Conservation (phyloP, 2,329 filamentous ascomycete genomes). For the Acrodontium crateriforme region DNA sequence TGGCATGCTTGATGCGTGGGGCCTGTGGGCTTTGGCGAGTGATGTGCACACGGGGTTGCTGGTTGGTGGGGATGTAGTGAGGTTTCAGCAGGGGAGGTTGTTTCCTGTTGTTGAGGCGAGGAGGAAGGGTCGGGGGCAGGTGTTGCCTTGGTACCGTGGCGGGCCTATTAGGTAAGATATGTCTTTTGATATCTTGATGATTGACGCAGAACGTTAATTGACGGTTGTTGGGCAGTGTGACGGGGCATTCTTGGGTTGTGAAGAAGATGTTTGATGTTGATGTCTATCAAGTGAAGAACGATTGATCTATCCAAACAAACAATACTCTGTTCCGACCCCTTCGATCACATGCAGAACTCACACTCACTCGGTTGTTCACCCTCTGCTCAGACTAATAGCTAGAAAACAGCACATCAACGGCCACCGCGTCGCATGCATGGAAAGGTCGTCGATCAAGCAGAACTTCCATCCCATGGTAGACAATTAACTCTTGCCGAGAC, state of each 20-base stretch:
- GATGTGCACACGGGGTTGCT: conserved; percentile 18
- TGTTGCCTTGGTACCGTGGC: conserved; percentile 23
- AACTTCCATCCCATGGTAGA: no score
- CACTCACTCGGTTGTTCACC: no score
- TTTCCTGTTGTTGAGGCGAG: conserved; percentile 17
- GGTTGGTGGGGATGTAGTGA: conserved; percentile 19
- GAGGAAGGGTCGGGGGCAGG: conserved; percentile 18
- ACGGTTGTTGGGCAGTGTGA: conserved; percentile 8
- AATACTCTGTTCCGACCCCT: no score
- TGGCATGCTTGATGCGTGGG: conserved; percentile 17
- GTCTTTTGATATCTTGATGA: neutral
- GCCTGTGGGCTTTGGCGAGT: conserved; percentile 21
- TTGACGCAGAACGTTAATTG: no score
- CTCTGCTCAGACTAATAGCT: no score
- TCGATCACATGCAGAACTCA: no score
- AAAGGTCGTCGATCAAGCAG: no score
- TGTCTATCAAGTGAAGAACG: conserved; percentile 4
- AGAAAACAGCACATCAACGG: no score
- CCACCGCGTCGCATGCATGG: no score
- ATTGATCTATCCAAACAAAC: no score
- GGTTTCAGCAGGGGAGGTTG: conserved; percentile 19
- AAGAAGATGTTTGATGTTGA: conserved; percentile 14
- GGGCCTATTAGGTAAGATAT: conserved; percentile 18
- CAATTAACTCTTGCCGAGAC: no score
- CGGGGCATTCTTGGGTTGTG: conserved; percentile 22